These are phyloP conservation scores for Amoebophrya sp. DNA, from an alignment of 169 alveolate genomes.

Conservation along the genomic window DNA sequence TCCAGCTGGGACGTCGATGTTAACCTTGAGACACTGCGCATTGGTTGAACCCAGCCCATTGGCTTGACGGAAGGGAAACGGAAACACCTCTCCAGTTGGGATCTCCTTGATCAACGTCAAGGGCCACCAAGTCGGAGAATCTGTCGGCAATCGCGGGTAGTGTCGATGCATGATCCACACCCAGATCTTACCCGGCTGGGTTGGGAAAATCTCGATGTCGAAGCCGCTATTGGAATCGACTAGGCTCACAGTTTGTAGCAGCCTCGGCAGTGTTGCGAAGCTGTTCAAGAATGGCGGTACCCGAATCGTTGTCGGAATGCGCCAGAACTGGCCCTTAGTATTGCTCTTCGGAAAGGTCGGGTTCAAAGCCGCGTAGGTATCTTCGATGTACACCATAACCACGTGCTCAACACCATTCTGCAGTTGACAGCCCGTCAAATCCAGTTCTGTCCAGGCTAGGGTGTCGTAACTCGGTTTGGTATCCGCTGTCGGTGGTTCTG, in stretches of 20 bases:
- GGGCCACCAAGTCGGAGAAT: not conserved
- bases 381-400: constrained; percentile 14
- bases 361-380: not conserved
- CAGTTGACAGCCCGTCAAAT: not conserved
- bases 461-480: not conserved
- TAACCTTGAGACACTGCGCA: not conserved
- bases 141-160: not conserved
- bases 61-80: constrained; percentile 13
- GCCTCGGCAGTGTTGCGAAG: not conserved
- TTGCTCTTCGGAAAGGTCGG: not conserved
- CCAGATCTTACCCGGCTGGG: not conserved
- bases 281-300: not conserved
- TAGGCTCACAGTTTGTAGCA: not conserved
- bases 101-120: not conserved
- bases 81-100: not conserved
- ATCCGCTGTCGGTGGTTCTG: not conserved
- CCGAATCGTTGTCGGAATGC: not conserved
- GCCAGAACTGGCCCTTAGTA: not conserved
- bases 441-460: not conserved
- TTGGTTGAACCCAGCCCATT: not conserved
- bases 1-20: not conserved
- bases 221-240: not conserved
- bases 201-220: not conserved
- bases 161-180: constrained; percentile 10
- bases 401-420: not conserved